Base-by-base conservation (phyloP, 2,329 filamentous ascomycete species). In the Coniella lustricola region DNA sequence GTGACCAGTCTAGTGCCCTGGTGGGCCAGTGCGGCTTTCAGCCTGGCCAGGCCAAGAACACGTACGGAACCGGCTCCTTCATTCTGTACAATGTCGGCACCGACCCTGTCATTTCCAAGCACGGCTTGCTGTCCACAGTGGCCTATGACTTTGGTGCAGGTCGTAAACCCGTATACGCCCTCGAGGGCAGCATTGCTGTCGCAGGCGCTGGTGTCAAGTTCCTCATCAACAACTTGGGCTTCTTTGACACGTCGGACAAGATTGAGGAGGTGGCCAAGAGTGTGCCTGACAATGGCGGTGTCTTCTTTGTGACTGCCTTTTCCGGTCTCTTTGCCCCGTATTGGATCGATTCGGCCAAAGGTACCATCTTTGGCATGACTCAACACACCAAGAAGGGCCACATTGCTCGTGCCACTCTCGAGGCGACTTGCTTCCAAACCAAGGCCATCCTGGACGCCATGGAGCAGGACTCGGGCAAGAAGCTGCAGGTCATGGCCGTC, bases 261-360 rank as follows among this genome's bases (percentile, higher is more conserved):
- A 72, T 80, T 47, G 74, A 70, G 18, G 65, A 69, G 44, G 65
- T 81, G 29, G 77, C 76, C 25, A 67, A 69, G 58, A 72, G 69
- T 0, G 76, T 81, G 7, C 58, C 69, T 2, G 85, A 95, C 64
- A 94, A 85, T 53, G 90, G 89, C 48, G 90, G 90, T 7, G 84
- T 90, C 47, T 80, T 90, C 16, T 83, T 95, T 59, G 90, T 95
- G 52, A 95, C 90, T 3, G 90, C 90, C 1, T 95, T 95, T 64
- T 90, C 85, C 64, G 90, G 90, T 46, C 76, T 95, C 3, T 95
- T 95, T 63, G 90, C 90, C 1, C 90, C 90, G 0, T 95, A 95
- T 67, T 95, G 90, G 90, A 91, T 95, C 53, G 89, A 95, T 62
- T 87, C 94, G 67, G 89, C 89, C 17, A 85, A 90, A 64, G 90